These are phyloP conservation scores for Debaryomyces castellii DNA, from an alignment of 805 yeast genomes.

Conservation along the genomic window DNA sequence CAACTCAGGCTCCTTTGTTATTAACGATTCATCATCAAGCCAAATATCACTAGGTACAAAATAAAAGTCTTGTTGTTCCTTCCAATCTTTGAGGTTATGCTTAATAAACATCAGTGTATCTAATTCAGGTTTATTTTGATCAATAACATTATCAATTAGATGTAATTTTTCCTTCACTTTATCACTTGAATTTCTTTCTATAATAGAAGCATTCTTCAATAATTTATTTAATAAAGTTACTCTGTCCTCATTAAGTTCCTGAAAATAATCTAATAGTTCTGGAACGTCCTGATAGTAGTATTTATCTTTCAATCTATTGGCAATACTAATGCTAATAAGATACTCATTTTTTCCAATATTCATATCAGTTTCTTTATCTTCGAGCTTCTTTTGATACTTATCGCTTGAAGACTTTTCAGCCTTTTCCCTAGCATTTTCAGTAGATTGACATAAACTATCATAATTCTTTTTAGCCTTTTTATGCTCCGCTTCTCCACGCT, in stretches of 20 bases:
- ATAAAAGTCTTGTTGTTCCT: constrained; percentile 80
- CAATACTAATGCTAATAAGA: constrained; percentile 74
- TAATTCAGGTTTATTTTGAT: constrained; percentile 67
- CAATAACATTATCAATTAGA: constrained; percentile 53
- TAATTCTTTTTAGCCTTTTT: constrained; percentile 70
- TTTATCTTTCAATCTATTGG: constrained; percentile 90
- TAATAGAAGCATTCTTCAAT: constrained; percentile 56
- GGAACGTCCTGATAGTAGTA: constrained; percentile 92
- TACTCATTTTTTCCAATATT: constrained; percentile 83
- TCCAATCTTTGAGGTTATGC: constrained; percentile 77
- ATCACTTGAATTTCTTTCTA: constrained; percentile 54
- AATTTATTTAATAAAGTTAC: constrained; percentile 70
- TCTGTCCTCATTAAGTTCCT: constrained; percentile 78
- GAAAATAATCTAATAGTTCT: constrained; percentile 79
- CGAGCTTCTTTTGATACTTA: constrained; percentile 52
- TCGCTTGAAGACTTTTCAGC: constrained; percentile 55
- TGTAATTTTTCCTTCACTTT: constrained; percentile 51
- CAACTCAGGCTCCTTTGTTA: constrained; percentile 56
- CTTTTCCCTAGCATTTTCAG: constrained; percentile 79
- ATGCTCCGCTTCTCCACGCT: constrained; percentile 55
- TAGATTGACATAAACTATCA: constrained; percentile 73
- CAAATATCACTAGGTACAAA: constrained; percentile 89
- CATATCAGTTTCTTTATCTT: constrained; percentile 76
- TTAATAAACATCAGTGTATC: constrained; percentile 91
- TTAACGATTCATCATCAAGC: constrained; percentile 90